phyloP scores from a whole-genome alignment of 495 filamentous ascomycete genomes.

The Sphaerosporella brunnea region DNA sequence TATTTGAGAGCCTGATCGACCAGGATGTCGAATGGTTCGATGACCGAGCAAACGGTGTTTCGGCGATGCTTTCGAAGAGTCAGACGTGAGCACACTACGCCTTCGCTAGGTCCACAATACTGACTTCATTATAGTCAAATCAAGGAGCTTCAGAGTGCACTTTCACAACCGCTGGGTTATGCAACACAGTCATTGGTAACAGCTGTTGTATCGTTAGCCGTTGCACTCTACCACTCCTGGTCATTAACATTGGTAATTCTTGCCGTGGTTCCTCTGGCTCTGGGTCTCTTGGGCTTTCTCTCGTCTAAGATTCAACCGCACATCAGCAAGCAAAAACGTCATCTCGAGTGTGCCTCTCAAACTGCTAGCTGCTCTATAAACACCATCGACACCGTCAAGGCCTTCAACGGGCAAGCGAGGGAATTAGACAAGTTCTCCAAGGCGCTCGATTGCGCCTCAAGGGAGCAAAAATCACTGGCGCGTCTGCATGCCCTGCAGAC shows the following conservation, averaged over 20 bases:
- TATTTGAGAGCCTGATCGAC: constrained; percentile 49
- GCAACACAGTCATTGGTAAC: constrained; percentile 43
- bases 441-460: constrained; percentile 41
- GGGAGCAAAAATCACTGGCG: constrained; percentile 50
- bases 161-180: constrained; percentile 60
- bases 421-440: constrained; percentile 48
- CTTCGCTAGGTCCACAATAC: neutral
- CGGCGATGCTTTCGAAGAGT: constrained; percentile 48
- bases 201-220: constrained; percentile 40
- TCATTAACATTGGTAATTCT: constrained; percentile 69
- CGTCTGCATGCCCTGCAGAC: constrained; percentile 50
- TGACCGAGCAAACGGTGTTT: constrained; percentile 47
- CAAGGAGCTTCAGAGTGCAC: constrained; percentile 63
- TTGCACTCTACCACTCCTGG: constrained; percentile 69
- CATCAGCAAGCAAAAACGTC: constrained; percentile 49
- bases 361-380: constrained; percentile 47
- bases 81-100: constrained; percentile 47
- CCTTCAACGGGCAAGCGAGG: constrained; percentile 56
- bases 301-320: constrained; percentile 43
- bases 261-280: constrained; percentile 52
- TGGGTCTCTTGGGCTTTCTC: constrained; percentile 39
- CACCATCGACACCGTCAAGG: constrained; percentile 75
- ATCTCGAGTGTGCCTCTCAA: constrained; percentile 56
- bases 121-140: constrained; percentile 41
- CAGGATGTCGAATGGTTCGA: constrained; percentile 81